Conservation (phyloP, 164 flowering plant genomes). For the Nymphaea colorata region DNA sequence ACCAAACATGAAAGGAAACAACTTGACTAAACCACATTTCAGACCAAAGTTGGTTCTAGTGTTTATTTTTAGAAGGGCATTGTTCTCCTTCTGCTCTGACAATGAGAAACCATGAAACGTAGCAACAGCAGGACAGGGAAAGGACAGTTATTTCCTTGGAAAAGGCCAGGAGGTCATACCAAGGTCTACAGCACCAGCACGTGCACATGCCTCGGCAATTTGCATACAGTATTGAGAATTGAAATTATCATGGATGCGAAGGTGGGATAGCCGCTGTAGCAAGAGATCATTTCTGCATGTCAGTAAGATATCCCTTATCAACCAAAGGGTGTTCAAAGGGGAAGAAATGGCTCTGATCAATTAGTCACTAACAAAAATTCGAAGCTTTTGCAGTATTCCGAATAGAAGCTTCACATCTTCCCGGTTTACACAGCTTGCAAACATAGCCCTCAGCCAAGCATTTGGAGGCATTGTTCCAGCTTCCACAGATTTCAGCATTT, state of each 20-base stretch:
- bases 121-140: background rate
- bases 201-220: constrained; percentile 77
- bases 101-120: background rate
- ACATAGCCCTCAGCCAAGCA: constrained; percentile 68
- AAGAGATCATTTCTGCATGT: background rate
- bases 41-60: background rate
- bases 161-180: constrained; percentile 32
- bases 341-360: background rate
- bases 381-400: constrained; percentile 46
- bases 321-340: background rate
- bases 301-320: background rate
- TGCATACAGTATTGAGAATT: constrained; percentile 63
- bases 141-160: too few relatives aligned
- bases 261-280: constrained; percentile 82
- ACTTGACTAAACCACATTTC: background rate
- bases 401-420: constrained; percentile 76
- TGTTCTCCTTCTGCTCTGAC: background rate
- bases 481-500: constrained; percentile 50
- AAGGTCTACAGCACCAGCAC: constrained; percentile 69
- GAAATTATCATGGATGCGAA: constrained; percentile 65
- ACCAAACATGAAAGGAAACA: background rate
- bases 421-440: constrained; percentile 44
- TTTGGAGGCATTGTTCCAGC: constrained; percentile 67
- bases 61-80: background rate
- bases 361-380: constrained; percentile 61